Conservation (phyloP, 1,284 basidiomycete species). For the Mrakiaceae sp. region DNA sequence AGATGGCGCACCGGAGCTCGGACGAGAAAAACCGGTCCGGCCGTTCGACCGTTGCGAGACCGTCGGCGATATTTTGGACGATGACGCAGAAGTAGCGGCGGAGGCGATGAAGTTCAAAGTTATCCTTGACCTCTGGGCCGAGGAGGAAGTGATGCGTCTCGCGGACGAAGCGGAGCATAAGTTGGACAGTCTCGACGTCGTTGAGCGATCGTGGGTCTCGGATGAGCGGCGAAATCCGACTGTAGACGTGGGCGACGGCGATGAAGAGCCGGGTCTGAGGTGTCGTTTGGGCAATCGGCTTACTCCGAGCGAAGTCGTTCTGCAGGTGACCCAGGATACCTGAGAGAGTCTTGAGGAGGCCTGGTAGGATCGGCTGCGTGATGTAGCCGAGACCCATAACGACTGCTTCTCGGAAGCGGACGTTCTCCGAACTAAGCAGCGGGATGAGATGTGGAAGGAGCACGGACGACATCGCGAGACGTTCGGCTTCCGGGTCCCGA, state of each 20-base stretch:
- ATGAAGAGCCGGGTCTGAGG: constrained; percentile 74
- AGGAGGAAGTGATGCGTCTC: constrained; percentile 69
- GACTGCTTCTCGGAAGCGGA: constrained; percentile 69
- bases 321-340: constrained; percentile 69
- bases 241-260: constrained; percentile 80
- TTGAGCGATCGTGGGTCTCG: constrained; percentile 57
- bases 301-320: constrained; percentile 46
- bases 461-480: constrained; percentile 63
- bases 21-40: constrained; percentile 65
- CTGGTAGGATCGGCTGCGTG: constrained; percentile 61
- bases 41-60: constrained; percentile 54
- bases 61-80: constrained; percentile 74
- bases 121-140: constrained; percentile 58
- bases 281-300: constrained; percentile 39
- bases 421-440: constrained; percentile 75
- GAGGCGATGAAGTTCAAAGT: constrained; percentile 66
- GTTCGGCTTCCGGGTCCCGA: constrained; percentile 39
- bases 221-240: constrained; percentile 66
- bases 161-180: constrained; percentile 74
- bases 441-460: constrained; percentile 77
- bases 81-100: constrained; percentile 83
- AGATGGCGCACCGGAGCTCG: constrained; percentile 67
- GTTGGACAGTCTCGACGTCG: constrained; percentile 54
- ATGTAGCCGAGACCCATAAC: constrained; percentile 81
- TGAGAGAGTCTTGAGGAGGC: constrained; percentile 72